Base-by-base conservation (phyloP, 2,329 filamentous ascomycete species). In the Paecilomyces variotii region DNA sequence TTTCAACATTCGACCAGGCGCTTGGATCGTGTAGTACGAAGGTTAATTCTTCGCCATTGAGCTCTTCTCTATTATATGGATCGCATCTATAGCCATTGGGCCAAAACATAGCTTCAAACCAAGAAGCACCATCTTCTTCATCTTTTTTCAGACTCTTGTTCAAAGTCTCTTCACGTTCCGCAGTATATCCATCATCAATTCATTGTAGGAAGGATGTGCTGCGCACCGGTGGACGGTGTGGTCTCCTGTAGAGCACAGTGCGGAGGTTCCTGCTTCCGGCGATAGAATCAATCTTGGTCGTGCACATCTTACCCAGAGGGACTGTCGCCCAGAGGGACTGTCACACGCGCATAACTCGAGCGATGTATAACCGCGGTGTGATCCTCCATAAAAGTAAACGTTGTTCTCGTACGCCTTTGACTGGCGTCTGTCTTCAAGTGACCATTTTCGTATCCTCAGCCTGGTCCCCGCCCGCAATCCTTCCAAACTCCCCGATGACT, bases 401-500 rank as follows among this genome's bases (percentile, higher is more conserved):
- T 45, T 24, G 7, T 45, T 19, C 19, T 45, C 3, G 14, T 45
- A 45, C 19, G 39, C n/a, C 35, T n/a, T n/a, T n/a, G 3, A n/a
- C 9, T 45, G 5, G 14, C 7, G 14, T 19, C 19, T 5, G n/a
- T 45, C 19, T 19, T 52, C 50, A 52, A 28, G 50, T 26, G 24
- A 12, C 50, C 50, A 56, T 24, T 51, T 60, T 54, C 78, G 79
- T 58, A 26, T 54, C 52, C 28, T 62, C 59, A 14, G 45, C 19
- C 35, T 56, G 54, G 26, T 56, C 54, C 27, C 12, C 12, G 45
- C 56, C 35, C 52, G 72, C 71, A 58, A 72, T 73, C 34, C 56
- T 64, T 10, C 74, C 76, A 69, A 80, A 75, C 54, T 74, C 73
- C 57, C 65, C 67, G 59, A 79, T 67, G 32, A 78, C 70, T 24